Percentiles rank a stretch among this genome's conserved stretches.
These are phyloP conservation scores for Liquidambar formosana DNA, from an alignment of 164 flowering plant genomes.

Conservation along the genomic window DNA sequence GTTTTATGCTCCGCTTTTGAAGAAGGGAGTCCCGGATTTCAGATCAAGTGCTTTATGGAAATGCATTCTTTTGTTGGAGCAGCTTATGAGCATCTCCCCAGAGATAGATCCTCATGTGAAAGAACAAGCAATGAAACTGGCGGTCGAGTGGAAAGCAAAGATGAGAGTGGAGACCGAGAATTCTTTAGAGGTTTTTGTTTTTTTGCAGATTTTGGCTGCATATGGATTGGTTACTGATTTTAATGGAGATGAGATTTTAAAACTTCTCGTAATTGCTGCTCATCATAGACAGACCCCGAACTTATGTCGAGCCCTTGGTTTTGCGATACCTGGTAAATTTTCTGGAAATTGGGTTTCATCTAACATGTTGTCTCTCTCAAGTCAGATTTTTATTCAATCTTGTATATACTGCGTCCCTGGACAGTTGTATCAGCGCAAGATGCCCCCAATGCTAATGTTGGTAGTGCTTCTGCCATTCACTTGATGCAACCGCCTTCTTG, in stretches of 20 bases:
- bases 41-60: constrained; percentile 7
- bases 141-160: constrained; percentile 9
- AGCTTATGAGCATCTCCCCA: constrained; percentile 12
- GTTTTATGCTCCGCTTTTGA: constrained; percentile 15
- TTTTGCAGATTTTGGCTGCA: constrained; percentile 3
- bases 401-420: no score
- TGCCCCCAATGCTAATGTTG: neutral
- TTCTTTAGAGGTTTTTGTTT: constrained; percentile 5
- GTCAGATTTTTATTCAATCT: no score
- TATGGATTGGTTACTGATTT: constrained; percentile 2
- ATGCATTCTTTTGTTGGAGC: constrained; percentile 25
- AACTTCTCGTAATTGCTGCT: neutral
- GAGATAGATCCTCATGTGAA: constrained; percentile 3
- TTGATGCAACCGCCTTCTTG: no score
- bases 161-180: no score
- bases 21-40: neutral
- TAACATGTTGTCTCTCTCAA: no score
- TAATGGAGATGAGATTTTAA: constrained; percentile 4
- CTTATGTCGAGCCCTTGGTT: constrained; percentile 3
- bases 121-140: constrained; percentile 18
- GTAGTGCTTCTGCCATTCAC: no score
- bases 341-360: no score
- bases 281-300: neutral
- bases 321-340: no score
- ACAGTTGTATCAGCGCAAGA: neutral